Evolutionary conservation across 176 grass and related monocot species (phyloP), one percentile per base, ranked within the genome.

Genomic region (Dactylis glomerata): DNA sequence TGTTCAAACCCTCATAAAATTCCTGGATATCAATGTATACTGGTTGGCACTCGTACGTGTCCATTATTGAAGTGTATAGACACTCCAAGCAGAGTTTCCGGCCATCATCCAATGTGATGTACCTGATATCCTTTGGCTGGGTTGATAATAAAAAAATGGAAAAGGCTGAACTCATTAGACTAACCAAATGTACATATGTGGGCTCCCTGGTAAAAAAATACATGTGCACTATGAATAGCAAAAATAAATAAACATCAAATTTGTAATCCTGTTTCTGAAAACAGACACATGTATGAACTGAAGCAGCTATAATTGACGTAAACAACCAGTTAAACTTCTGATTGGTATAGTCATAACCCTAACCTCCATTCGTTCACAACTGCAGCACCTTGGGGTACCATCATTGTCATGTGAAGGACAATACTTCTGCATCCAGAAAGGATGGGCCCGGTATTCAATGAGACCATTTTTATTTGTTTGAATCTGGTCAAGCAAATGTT

Each of bases 341-440:
- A 76, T 34, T 24, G 36, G 52, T 30, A 41, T 79, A 75, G 71
- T 11, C 10, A 86, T 70, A 64, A 62, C 9, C 41, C 82, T 51
- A 88, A 96, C 94, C 91, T 96, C 94, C 88, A 96, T 93, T 44
- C 88, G 74, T 88, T 96, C 91, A 33, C 94, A 96, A 61, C 94
- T 96, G 81, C 94, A 96, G 73, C 94, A 96, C 37, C 91, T 89
- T 73, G 84, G 88, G 42, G 94, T 96, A 62, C 84, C 86, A 80
- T 96, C 94, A 73, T 83, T 86, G 79, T 96, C 91, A 85, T 96
- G 94, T 31, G 88, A 89, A 54, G 94, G 91, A 57, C 94, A 93
- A 83, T 92, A 96, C 85, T 89, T 96, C 63, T 96, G 90, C 71
- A 69, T 72, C 94, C 94, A 96, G 78, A 96, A 96, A 80, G 94